phyloP scores from a whole-genome alignment of 805 yeast genomes.

The Lipomyces oligophaga region DNA sequence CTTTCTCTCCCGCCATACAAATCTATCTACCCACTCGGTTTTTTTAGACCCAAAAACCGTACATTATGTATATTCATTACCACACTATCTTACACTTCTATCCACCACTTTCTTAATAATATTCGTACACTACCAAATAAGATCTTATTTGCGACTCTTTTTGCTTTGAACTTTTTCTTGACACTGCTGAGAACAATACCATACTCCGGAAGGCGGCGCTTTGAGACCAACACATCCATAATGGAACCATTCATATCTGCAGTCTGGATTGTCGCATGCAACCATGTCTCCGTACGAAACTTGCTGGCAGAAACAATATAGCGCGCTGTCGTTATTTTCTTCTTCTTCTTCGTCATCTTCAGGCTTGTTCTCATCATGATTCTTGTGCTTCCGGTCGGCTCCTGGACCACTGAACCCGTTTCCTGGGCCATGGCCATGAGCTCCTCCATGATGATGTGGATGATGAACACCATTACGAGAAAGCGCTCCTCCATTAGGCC shows the following conservation, averaged over 20 bases:
- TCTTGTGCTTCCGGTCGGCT: conserved; percentile 4
- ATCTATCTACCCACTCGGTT: too few species aligned
- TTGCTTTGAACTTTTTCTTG: conserved; percentile 19
- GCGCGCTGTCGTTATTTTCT: conserved; percentile 53
- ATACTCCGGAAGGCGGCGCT: conserved; percentile 84
- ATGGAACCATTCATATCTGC: conserved; percentile 93
- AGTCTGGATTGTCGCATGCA: conserved; percentile 88
- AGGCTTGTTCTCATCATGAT: conserved; percentile 2
- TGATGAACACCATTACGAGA: too few species aligned
- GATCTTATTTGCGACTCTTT: conserved; percentile 15
- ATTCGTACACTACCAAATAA: too few species aligned
- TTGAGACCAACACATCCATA: conserved; percentile 89
- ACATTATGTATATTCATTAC: too few species aligned
- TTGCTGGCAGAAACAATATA: conserved; percentile 89
- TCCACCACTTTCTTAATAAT: too few species aligned
- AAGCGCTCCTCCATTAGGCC: too few species aligned
- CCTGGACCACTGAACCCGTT: too few species aligned
- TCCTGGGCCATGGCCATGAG: too few species aligned
- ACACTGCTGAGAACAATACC: conserved; percentile 74
- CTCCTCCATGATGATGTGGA: too few species aligned
- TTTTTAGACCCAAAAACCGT: too few species aligned
- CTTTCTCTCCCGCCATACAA: too few species aligned
- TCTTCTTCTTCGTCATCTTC: conserved; percentile 29
- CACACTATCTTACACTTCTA: too few species aligned
- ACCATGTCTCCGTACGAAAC: conserved; percentile 95